A percentile compares a stretch with the other conserved stretches of the same genome.
phyloP scores from a whole-genome alignment of 1,139 yeast genomes.

The Suzukiozyma palmioleophila region DNA sequence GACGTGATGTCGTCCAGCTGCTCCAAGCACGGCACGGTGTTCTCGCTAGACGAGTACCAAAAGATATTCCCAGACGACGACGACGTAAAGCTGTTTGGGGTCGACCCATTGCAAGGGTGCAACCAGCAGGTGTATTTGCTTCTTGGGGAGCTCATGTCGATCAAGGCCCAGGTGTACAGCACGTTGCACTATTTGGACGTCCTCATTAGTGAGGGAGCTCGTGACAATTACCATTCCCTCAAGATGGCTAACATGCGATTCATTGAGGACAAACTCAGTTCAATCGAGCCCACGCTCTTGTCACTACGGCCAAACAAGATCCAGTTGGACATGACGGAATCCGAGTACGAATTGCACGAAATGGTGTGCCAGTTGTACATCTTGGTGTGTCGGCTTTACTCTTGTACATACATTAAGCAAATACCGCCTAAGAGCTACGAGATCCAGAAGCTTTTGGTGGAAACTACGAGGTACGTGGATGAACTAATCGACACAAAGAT shows the following conservation, averaged over 20 bases:
- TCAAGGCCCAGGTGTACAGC: background rate
- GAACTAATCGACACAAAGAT: constrained; percentile 6
- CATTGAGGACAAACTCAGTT: background rate
- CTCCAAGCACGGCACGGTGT: constrained; percentile 12
- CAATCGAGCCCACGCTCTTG: background rate
- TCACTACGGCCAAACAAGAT: constrained; percentile 1
- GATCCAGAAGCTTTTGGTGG: constrained; percentile 3
- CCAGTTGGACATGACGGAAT: constrained; percentile 1
- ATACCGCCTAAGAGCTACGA: constrained; percentile 4
- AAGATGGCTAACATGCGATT: background rate
- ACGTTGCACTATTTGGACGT: background rate
- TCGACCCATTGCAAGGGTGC: constrained; percentile 17
- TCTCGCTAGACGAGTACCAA: constrained; percentile 11
- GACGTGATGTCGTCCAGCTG: constrained; percentile 16
- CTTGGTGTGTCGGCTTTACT: constrained; percentile 3
- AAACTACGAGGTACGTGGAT: constrained; percentile 3
- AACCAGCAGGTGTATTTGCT: constrained; percentile 13
- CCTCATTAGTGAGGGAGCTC: background rate
- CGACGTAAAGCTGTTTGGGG: constrained; percentile 10
- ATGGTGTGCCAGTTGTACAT: constrained; percentile 3
- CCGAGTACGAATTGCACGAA: constrained; percentile 5
- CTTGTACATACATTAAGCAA: constrained; percentile 3
- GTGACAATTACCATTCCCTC: constrained; percentile 2
- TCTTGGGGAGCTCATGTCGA: constrained; percentile 13
- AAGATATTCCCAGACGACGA: constrained; percentile 7